Base-by-base conservation (phyloP, 805 yeast species). In the Pichia rugopelliculosa region DNA sequence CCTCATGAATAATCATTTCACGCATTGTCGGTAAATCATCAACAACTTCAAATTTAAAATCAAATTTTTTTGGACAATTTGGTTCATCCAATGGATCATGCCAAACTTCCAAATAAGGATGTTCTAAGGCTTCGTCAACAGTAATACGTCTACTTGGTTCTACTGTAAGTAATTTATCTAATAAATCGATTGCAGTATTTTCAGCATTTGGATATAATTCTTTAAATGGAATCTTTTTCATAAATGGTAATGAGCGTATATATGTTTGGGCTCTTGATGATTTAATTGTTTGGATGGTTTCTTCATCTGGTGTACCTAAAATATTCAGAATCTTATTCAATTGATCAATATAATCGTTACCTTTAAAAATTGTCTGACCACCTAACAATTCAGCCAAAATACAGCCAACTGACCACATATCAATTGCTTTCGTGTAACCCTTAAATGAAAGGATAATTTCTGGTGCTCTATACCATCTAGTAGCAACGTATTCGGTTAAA, bases 401-500 rank as follows among this genome's bases (percentile, higher is more conserved):
- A 69, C 99, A 93, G 3, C 99, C 99, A 20, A 93, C 95, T 0
- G 97, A 88, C 99, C 99, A 93, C 48, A 93, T 77, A 65, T 93
- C 99, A 50, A 93, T 91, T 22, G 99, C 96, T 68, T 88, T 90
- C 6, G 98, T 87, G 66, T 91, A 91, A 50, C 90, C 87, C 64
- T 93, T 95, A 70, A 87, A 88, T 54, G 95, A 84, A 47, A 93
- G 73, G 89, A 93, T 91, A 66, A 93, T 89, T 62, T 93, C 99
- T 0, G 99, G 99, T 3, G 99, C 99, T 56, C 99, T 74, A 67
- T 93, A 93, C 99, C 99, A 93, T 64, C 99, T 76, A 1, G 99
- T 93, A 27, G 99, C 98, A 24, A 93, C 99, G 62, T 93, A 93
- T 65, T 91, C 98, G 1, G 99, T 93, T 73, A 91, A 71, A 59